Evolutionary conservation across 208 protist species (phyloP).

Genomic region (Strigomonas galati): DNA sequence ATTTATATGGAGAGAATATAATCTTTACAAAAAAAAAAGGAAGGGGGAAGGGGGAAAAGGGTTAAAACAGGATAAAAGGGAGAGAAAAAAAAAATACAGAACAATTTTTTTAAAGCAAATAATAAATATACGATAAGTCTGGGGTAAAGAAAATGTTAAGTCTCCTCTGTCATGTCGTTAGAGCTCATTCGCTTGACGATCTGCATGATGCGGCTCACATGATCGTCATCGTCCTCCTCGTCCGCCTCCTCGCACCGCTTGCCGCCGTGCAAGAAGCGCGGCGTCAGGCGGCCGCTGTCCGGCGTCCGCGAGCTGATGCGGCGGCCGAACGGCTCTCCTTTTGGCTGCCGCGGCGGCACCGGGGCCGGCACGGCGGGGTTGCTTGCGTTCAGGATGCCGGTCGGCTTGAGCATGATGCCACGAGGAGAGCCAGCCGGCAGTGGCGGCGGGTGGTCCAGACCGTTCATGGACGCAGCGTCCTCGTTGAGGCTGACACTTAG

Average conservation of each 20-base stretch:
- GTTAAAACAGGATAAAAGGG: background rate
- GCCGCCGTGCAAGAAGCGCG: background rate
- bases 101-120: background rate
- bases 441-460: background rate
- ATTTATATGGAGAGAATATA: too few relatives aligned
- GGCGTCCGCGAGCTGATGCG: constrained; percentile 1
- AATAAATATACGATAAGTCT: too few relatives aligned
- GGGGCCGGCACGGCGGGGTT: constrained; percentile 4
- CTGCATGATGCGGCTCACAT: background rate
- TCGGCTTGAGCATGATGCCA: constrained; percentile 7
- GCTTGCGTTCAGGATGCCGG: constrained; percentile 4
- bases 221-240: constrained; percentile 12
- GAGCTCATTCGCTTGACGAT: background rate
- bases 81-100: background rate
- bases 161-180: background rate
- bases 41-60: background rate
- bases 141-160: background rate
- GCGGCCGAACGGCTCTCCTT: constrained; percentile 7
- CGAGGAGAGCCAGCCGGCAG: background rate
- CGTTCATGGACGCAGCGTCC: background rate
- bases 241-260: background rate
- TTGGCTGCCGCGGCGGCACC: constrained; percentile 2
- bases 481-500: background rate
- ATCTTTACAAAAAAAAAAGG: background rate
- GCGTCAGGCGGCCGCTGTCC: background rate